Evolutionary conservation across 1,139 yeast genomes (phyloP).

Genomic region (Saccharomyces uvarum): DNA sequence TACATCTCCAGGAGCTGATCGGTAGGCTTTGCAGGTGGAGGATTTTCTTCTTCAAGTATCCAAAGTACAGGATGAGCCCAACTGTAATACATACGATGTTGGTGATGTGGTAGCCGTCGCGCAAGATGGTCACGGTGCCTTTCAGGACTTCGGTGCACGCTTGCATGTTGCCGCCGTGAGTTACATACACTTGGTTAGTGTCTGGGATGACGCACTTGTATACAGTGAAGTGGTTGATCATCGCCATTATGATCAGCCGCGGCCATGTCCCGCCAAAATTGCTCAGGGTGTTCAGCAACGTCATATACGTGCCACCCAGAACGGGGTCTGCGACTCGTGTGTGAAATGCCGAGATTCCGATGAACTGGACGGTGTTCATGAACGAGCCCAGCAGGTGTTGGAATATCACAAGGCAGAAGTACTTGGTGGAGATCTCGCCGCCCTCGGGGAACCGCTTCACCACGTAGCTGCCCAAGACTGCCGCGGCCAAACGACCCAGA

Average conservation of each 20-base stretch:
- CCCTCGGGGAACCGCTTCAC: slow-evolving; percentile 64
- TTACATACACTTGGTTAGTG: slow-evolving; percentile 6
- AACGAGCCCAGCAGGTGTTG: slow-evolving; percentile 84
- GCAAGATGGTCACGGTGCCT: slow-evolving; percentile 31
- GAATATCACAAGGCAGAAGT: slow-evolving; percentile 61
- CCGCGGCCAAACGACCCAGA: slow-evolving; percentile 75
- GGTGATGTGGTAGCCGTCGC: slow-evolving; percentile 82
- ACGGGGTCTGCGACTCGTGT: slow-evolving; percentile 91
- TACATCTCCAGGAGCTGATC: slow-evolving; percentile 33
- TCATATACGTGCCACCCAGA: slow-evolving; percentile 97
- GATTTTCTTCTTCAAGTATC: slow-evolving; percentile 55
- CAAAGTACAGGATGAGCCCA: slow-evolving; percentile 59
- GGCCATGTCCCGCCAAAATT: slow-evolving; percentile 99
- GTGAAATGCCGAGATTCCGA: slow-evolving; percentile 88
- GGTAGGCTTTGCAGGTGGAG: slow-evolving; percentile 32
- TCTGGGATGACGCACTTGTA: slow-evolving; percentile 43
- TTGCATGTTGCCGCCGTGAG: slow-evolving; percentile 46
- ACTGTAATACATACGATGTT: slow-evolving; percentile 61
- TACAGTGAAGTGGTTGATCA: slow-evolving; percentile 71
- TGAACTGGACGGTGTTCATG: slow-evolving; percentile 93
- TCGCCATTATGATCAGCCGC: slow-evolving; percentile 59
- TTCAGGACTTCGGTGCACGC: slow-evolving; percentile 11
- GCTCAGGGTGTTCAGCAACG: slow-evolving; percentile 82
- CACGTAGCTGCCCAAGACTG: slow-evolving; percentile 64
- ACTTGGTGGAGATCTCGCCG: slow-evolving; percentile 36